Conservation (phyloP, 2,329 filamentous ascomycete species). For the Myotisia sp. region DNA sequence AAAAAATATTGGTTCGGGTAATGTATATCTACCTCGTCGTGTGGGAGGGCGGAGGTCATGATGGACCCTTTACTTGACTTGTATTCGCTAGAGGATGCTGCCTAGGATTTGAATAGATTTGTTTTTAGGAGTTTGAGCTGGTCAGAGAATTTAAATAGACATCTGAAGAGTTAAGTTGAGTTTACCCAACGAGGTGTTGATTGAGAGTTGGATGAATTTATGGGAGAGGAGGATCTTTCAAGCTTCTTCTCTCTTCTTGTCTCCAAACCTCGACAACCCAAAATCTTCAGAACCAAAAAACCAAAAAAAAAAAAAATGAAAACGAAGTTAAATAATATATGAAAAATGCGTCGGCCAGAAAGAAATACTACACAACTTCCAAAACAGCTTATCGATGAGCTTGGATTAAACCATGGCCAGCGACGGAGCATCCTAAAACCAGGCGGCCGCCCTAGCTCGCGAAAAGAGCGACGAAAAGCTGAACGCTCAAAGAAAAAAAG, state of each 20-base stretch:
- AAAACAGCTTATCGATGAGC: slow-evolving; percentile 24
- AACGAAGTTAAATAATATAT: background rate
- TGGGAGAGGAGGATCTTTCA: background rate
- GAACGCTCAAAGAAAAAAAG: slow-evolving; percentile 49
- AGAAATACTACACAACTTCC: slow-evolving; percentile 32
- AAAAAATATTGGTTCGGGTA: background rate
- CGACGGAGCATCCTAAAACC: slow-evolving; percentile 14
- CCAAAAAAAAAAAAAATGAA: slow-evolving; percentile 1
- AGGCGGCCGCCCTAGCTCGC: slow-evolving; percentile 17
- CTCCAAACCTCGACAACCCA: slow-evolving; percentile 3
- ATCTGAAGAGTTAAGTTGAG: too few species aligned
- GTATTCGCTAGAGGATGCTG: too few species aligned
- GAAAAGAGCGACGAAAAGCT: slow-evolving; percentile 55
- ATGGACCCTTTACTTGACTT: too few species aligned
- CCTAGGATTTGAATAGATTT: too few species aligned
- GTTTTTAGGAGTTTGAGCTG: too few species aligned
- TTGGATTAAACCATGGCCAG: slow-evolving; percentile 25
- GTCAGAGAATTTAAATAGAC: too few species aligned
- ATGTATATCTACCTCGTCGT: slow-evolving; percentile 28
- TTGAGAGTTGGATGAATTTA: background rate
- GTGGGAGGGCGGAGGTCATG: slow-evolving; percentile 21
- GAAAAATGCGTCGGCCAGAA: slow-evolving; percentile 22
- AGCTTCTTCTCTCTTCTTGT: background rate
- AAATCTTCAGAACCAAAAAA: slow-evolving; percentile 1
- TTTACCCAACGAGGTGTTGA: too few species aligned